A percentile compares a stretch with the other conserved stretches of the same genome.
These are phyloP conservation scores for Amanita muscaria DNA, from an alignment of 768 basidiomycete species.

Conservation along the genomic window DNA sequence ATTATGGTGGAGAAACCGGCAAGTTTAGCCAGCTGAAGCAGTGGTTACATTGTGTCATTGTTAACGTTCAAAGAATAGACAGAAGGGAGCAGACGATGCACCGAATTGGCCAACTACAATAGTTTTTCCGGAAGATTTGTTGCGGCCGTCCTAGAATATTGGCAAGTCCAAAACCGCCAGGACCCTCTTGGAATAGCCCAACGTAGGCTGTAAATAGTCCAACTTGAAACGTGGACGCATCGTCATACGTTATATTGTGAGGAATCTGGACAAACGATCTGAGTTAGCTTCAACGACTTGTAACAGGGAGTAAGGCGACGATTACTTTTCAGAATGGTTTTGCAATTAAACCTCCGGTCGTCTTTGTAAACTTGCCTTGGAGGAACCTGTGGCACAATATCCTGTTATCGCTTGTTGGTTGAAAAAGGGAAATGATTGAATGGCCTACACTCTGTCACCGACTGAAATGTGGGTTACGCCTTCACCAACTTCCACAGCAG, in stretches of 20 bases:
- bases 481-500: constrained; percentile 28
- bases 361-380: constrained; percentile 23
- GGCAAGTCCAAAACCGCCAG: constrained; percentile 11
- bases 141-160: constrained; percentile 9
- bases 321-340: constrained; percentile 25
- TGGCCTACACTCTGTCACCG: constrained; percentile 25
- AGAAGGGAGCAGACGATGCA: constrained; percentile 1
- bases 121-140: constrained; percentile 7
- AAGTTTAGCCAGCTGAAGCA: constrained; percentile 26
- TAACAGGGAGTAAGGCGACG: background rate
- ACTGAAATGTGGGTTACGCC: constrained; percentile 24
- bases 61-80: constrained; percentile 22
- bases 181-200: constrained; percentile 16
- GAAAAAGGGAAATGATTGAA: background rate
- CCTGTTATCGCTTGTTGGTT: background rate
- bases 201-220: constrained; percentile 28
- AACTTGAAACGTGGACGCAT: constrained; percentile 34
- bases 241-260: constrained; percentile 30
- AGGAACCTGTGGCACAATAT: constrained; percentile 14
- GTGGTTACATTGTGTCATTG: constrained; percentile 25
- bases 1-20: constrained; percentile 37
- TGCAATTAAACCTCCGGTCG: constrained; percentile 23
- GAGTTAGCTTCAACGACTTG: background rate
- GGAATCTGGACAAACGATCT: constrained; percentile 27
- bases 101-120: constrained; percentile 19